Evolutionary conservation across 495 filamentous ascomycete genomes (phyloP).

Genomic region (Talaromyces liani): DNA sequence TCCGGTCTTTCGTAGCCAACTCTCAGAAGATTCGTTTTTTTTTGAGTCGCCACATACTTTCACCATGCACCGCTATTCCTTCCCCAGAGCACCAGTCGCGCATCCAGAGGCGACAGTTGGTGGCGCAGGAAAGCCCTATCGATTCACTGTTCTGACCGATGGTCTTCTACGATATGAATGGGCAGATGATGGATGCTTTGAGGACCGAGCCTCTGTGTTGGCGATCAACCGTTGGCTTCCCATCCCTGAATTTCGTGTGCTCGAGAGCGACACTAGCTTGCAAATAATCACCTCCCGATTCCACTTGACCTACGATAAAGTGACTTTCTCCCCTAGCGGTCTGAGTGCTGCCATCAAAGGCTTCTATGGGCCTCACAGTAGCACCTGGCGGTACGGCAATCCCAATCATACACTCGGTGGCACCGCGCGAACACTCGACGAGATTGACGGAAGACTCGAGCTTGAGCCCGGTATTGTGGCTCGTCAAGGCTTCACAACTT

Average conservation of each 20-base stretch:
- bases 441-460: slow-evolving; percentile 36
- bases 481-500: slow-evolving; percentile 32
- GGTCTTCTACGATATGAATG: slow-evolving; percentile 50
- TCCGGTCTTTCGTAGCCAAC: background rate
- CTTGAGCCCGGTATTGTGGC: slow-evolving; percentile 44
- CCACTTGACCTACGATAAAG: slow-evolving; percentile 46
- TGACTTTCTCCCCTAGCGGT: slow-evolving; percentile 36
- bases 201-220: slow-evolving; percentile 51
- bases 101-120: slow-evolving; percentile 38
- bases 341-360: slow-evolving; percentile 33
- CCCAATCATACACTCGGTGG: slow-evolving; percentile 40
- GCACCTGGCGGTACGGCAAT: slow-evolving; percentile 39
- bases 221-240: slow-evolving; percentile 43
- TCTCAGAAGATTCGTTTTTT: background rate
- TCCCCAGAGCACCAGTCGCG: slow-evolving; percentile 36
- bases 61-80: slow-evolving; percentile 32
- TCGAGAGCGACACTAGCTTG: slow-evolving; percentile 27
- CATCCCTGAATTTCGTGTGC: slow-evolving; percentile 37
- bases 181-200: slow-evolving; percentile 46
- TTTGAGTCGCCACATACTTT: background rate
- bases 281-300: slow-evolving; percentile 44
- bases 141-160: slow-evolving; percentile 48
- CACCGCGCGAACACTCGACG: slow-evolving; percentile 49
- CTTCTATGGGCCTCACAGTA: slow-evolving; percentile 20
- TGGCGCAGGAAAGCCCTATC: slow-evolving; percentile 32